Base-by-base conservation (phyloP, 2,329 filamentous ascomycete genomes). In the Alternaria brassicicola region DNA sequence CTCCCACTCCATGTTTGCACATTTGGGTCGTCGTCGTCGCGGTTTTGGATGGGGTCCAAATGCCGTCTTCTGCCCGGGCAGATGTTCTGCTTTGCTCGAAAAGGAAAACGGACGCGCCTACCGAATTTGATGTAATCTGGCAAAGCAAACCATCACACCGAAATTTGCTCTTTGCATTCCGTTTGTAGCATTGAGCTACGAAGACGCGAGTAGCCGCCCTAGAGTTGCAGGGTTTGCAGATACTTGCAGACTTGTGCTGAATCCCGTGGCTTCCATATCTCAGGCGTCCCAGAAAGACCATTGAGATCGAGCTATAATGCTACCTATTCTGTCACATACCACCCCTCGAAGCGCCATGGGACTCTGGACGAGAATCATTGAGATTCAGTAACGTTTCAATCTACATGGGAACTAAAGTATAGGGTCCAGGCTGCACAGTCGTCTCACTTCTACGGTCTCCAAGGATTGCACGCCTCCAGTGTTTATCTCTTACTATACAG, bases 21-120 rank as follows among this genome's bases (percentile, higher is more conserved):
- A 13, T 23, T 15, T 39, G 1, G 12, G 19, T 39, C 12, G 12
- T 39, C 6, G 36, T 23, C 19, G 36, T 47, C 30, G 30, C 30
- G 19, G 43, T 47, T 9, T 15, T 47, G 28, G 23, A n/a, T 47
- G 26, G 17, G 23, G 12, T 21, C 23, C 19, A 28, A 35, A 30
- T 48, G 46, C 28, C 21, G 26, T 41, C 5, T 48, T 49, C 38
- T 55, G 52, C 52, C 36, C 15, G 45, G 45, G 52, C 52, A 55
- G 45, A 46, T 21, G 23, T 28, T 45, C 51, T 28, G 51, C 26
- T 13, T 7, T n/a, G 19, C 26, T 36, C 9, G n/a, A 41, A 33
- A 39, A 30, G 12, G 10, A 28, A 33, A 33, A 12, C 12, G 36
- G 43, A 30, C 15, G 43, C 15, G 36, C 21, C 9, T 50, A 33